Evolutionary conservation across 108 stramenopile genomes (phyloP), one percentile per base, ranked within the genome.

Genomic region (Schizochytrium sp.): DNA sequence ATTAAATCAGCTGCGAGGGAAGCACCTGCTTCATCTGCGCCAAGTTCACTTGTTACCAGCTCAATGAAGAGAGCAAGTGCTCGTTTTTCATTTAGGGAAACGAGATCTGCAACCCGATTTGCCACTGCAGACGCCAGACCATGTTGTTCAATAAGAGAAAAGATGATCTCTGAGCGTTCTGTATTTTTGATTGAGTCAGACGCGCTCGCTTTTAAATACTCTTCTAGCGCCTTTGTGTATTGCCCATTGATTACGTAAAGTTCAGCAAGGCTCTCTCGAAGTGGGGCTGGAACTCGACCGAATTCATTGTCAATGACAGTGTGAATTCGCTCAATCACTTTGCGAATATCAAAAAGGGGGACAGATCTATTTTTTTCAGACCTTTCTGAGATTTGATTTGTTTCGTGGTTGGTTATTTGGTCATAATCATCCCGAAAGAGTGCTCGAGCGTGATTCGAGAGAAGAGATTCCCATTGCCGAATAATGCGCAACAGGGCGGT

Each of bases 101-200:
- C 76, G 47, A 83, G 53, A 5, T 38, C 53, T 7, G 76, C 28
- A 28, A 83, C 76, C 28, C 28, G 47, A 53, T 83, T 53, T 8
- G 13, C 50, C 5, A 40, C 76, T 17, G 28, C 38, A 12, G 50
- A 28, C 7, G 53, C 50, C 28, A 83, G 53, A 5, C 76, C 76
- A 28, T 83, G 76, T 1, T 53, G 47, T 40, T 83, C 50, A 55
- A 83, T 83, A 38, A 83, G 47, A 38, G 50, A 49, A 50, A 83
- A 83, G 76, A 83, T 83, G 53, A 55, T 49, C 47, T 83, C 76
- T 10, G 50, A n/a, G 76, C 76, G 76, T 38, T 83, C 28, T 40
- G 47, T 10, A 42, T 83, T 40, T 5, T 55, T 38, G 10, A 7
- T 5, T 7, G 64, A 38, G 12, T 28, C 76, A 10, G 10, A n/a